Base-by-base conservation (phyloP, 2,329 filamentous ascomycete species). In the Sporothrix brunneoviolacea region DNA sequence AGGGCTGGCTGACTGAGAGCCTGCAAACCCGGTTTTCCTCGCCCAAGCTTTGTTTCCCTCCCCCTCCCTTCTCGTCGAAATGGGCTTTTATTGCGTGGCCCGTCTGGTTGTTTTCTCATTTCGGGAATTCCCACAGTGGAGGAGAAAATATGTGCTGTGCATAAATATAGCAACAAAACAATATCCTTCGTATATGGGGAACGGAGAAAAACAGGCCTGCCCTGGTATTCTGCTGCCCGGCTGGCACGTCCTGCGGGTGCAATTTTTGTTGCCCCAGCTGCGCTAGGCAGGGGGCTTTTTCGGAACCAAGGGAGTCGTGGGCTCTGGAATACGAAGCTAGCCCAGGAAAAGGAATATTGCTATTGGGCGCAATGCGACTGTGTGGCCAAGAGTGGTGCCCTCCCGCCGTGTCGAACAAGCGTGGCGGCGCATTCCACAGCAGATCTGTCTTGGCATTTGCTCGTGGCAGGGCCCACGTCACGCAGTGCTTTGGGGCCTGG, bases 161-260 rank as follows among this genome's bases (percentile, higher is more conserved):
- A 35, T 52, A 43, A 51, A 38, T 48, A 48, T 52, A 52, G 50
- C 38, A 52, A 43, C 49, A 38, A 22, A 45, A 44, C 27, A 48
- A 32, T 13, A 15, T 13, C 15, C n/a, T n/a, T n/a, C n/a, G n/a
- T n/a, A n/a, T n/a, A n/a, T n/a, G n/a, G 16, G 36, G 16, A 12
- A 41, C 13, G 15, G n/a, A 16, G 36, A 35, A 24, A 41, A 24
- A 40, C 32, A 24, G 32, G 37, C 18, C 12, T 38, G 27, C 13
- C 10, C 32, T 18, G 19, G 28, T 24, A 24, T 28, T 48, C 18
- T 32, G 45, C 19, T 48, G 43, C 32, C 45, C 32, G 35, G 32
- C 32, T 35, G 32, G 32, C 12, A 5, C 32, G 6, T 6, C 32
- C 32, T 15, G 6, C 32, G 13, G 32, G 32, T 13, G 32, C 27